A percentile compares a stretch with the other conserved stretches of the same genome.
These are phyloP conservation scores for Triticum timopheevii DNA, from an alignment of 176 grass and related monocot species.

Conservation along the genomic window DNA sequence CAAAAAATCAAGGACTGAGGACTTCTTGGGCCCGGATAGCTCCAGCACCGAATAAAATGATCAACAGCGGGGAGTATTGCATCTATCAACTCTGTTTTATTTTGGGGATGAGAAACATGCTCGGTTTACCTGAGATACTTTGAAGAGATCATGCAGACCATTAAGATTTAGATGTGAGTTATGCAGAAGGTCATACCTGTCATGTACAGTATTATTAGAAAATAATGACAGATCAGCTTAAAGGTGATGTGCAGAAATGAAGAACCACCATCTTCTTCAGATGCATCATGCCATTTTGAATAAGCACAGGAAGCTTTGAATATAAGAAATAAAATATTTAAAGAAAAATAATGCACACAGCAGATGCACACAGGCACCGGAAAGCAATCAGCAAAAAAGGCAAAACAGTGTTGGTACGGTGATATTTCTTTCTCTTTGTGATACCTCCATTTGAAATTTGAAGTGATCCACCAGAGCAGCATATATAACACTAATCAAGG, in stretches of 20 bases:
- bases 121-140: constrained; percentile 72
- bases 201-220: constrained; percentile 28
- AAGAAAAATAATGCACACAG: not conserved
- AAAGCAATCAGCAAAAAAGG: not conserved
- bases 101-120: constrained; percentile 1
- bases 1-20: not conserved
- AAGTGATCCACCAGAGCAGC: not conserved
- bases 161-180: constrained; percentile 92
- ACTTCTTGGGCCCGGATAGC: not conserved
- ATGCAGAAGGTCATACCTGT: constrained; percentile 91
- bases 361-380: not conserved
- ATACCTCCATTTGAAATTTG: constrained; percentile 3
- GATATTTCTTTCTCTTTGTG: not conserved
- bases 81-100: not conserved
- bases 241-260: constrained; percentile 8
- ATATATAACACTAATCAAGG: not conserved
- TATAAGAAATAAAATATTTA: not conserved
- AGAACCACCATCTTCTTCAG: constrained; percentile 14
- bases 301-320: not conserved
- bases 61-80: not conserved
- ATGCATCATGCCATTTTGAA: not conserved
- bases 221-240: constrained; percentile 16
- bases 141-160: constrained; percentile 84
- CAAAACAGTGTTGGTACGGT: not conserved
- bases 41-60: not conserved